Base-by-base conservation (phyloP, 1,284 basidiomycete genomes). In the Fomitopsis palustris region DNA sequence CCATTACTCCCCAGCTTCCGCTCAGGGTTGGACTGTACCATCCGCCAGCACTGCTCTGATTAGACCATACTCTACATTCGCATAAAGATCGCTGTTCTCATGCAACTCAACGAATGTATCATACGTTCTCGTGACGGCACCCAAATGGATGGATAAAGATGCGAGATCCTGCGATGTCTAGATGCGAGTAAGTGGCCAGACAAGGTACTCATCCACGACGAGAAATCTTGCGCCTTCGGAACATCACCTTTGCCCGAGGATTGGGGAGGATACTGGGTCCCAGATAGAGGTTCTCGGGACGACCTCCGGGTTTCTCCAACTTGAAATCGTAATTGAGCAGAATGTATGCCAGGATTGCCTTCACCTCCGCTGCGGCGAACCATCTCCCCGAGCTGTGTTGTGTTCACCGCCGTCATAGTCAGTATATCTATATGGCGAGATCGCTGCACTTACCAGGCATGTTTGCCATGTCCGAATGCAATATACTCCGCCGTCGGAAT, bases 381-480 rank as follows among this genome's bases (percentile, higher is more conserved):
- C 64, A 66, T 7, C 67, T 56, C 4, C 66, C 66, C 7, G 66
- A 63, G 51, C 66, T 67, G 23, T 2, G 42, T n/a, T 7, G 27
- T 19, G n/a, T n/a, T n/a, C n/a, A n/a, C n/a, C n/a, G n/a, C n/a
- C n/a, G n/a, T n/a, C n/a, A n/a, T n/a, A n/a, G n/a, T n/a, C n/a
- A n/a, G n/a, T n/a, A n/a, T n/a, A n/a, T n/a, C n/a, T n/a, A n/a
- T n/a, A n/a, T n/a, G n/a, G n/a, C 16, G 33, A 9, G 38, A 3
- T 5, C n/a, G 1, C 4, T 25, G 25, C 9, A 65, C 68, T 4
- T 54, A 71, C 70, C 71, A 72, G 5, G 64, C 66, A 57, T 69
- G 67, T 33, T 61, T 64, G 8, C 71, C 72, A 38, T 69, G 63
- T 12, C 72, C 71, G 37, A 70, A 73, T 12, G 65, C 14, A 7